These are phyloP conservation scores for Phialemonium atrogriseum DNA, from an alignment of 2,329 filamentous ascomycete species.

Conservation along the genomic window DNA sequence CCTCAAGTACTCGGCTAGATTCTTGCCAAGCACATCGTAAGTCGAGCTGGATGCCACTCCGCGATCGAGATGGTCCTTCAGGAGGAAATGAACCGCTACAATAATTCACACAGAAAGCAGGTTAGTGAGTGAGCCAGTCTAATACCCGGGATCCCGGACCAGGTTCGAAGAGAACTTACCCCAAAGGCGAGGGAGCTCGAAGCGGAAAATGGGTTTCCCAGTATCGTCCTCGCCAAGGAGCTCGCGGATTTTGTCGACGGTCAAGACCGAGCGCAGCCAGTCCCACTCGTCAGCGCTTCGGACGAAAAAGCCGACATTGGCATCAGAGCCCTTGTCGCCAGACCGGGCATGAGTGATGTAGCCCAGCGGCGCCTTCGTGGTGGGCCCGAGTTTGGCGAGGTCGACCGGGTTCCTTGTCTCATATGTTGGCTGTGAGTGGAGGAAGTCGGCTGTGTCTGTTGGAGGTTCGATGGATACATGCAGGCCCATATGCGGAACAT, in stretches of 20 bases:
- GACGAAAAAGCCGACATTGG: slow-evolving; percentile 37
- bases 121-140: background rate
- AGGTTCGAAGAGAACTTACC: no score
- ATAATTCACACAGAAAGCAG: background rate
- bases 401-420: slow-evolving; percentile 4
- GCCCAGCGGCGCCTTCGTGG: slow-evolving; percentile 7
- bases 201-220: slow-evolving; percentile 29
- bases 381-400: slow-evolving; percentile 9
- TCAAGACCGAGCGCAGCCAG: slow-evolving; percentile 33
- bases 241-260: slow-evolving; percentile 24
- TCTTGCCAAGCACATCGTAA: slow-evolving; percentile 1
- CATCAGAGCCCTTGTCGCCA: slow-evolving; percentile 33
- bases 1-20: background rate
- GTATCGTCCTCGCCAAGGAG: slow-evolving; percentile 27
- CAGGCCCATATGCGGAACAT: no score
- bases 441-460: background rate
- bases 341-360: slow-evolving; percentile 7
- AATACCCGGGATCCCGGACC: background rate
- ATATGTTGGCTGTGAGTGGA: slow-evolving; percentile 2
- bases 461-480: background rate
- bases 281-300: slow-evolving; percentile 31
- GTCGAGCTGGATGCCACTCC: background rate
- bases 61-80: slow-evolving; percentile 1
- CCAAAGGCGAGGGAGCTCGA: slow-evolving; percentile 30
- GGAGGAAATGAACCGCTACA: background rate